phyloP scores from a whole-genome alignment of 192 early-diverging fungal genomes.

The Oehlia diaphana region DNA sequence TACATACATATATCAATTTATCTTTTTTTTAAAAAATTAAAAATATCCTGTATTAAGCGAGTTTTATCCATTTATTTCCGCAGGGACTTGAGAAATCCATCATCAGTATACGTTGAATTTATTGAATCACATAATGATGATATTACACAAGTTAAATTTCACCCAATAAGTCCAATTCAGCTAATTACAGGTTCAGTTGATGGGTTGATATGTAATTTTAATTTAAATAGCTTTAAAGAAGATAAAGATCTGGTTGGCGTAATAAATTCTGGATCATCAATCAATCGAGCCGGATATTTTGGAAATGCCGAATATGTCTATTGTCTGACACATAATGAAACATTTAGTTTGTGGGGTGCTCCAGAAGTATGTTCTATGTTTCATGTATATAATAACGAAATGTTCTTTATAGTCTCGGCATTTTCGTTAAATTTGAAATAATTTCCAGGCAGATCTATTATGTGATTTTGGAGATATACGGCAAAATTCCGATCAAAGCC shows the following conservation, averaged over 20 bases:
- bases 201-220: conserved; percentile 77
- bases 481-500: conserved; percentile 39
- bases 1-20: not conserved
- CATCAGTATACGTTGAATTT: conserved; percentile 41
- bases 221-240: conserved; percentile 72
- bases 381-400: not conserved
- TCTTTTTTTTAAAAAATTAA: no score
- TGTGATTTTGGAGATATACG: conserved; percentile 87
- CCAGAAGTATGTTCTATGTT: conserved; percentile 42
- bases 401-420: conserved; percentile 29
- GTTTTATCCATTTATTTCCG: not conserved
- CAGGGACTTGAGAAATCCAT: conserved; percentile 36
- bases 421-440: conserved; percentile 29
- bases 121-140: conserved; percentile 76
- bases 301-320: conserved; percentile 89
- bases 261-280: conserved; percentile 78
- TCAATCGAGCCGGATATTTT: conserved; percentile 89
- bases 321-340: conserved; percentile 87
- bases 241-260: conserved; percentile 86
- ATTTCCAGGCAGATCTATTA: conserved; percentile 48
- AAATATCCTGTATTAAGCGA: no score
- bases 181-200: conserved; percentile 75
- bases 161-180: conserved; percentile 49
- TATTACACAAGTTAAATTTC: conserved; percentile 75
- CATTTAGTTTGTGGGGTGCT: conserved; percentile 75